phyloP scores from a whole-genome alignment of 2,329 filamentous ascomycete genomes.

The Colletotrichum incanum region DNA sequence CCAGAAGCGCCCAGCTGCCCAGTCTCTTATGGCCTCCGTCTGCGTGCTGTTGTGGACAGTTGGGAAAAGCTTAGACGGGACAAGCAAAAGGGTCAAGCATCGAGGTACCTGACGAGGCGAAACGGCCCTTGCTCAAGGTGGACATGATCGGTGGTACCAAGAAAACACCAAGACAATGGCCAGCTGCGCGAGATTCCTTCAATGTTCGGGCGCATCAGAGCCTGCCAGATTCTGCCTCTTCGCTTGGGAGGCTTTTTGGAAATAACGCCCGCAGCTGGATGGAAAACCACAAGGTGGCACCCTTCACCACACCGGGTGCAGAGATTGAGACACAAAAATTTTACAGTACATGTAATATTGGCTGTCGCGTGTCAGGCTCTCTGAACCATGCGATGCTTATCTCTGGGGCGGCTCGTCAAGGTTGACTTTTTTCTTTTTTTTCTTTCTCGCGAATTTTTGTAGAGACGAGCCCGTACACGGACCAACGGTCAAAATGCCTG shows the following conservation, averaged over 20 bases:
- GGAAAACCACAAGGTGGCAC: background rate
- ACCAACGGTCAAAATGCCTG: background rate
- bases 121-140: constrained; percentile 12
- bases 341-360: background rate
- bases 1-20: constrained; percentile 28
- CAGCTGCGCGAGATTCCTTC: constrained; percentile 24
- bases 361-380: background rate
- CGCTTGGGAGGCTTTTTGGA: background rate
- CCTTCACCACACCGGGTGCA: background rate
- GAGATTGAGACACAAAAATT: background rate
- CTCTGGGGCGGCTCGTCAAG: constrained; percentile 21
- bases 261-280: constrained; percentile 3
- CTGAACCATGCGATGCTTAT: constrained; percentile 23
- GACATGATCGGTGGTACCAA: constrained; percentile 37
- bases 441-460: background rate
- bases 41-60: constrained; percentile 15
- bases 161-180: constrained; percentile 42
- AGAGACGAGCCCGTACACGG: background rate
- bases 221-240: background rate
- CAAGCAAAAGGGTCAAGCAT: constrained; percentile 28
- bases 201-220: constrained; percentile 2
- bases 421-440: background rate
- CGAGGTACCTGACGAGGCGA: constrained; percentile 25
- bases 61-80: constrained; percentile 40
- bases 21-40: constrained; percentile 4